Base-by-base conservation (phyloP, 192 early-diverging fungal species). In the Phlyctochytrium bullatum region DNA sequence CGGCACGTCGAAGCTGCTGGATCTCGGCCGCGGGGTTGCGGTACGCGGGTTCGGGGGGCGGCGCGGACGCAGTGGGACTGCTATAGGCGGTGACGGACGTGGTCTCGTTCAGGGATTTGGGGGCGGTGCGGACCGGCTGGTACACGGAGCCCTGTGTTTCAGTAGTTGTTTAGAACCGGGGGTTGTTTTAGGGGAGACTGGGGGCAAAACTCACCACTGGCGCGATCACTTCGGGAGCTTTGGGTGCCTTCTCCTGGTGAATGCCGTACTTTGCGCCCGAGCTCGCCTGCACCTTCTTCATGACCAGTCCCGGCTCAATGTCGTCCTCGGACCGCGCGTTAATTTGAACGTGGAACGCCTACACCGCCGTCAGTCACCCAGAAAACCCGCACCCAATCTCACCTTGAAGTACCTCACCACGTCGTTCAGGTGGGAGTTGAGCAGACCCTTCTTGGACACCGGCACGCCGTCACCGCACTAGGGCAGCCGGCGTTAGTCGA, bases 401-500 rank as follows among this genome's bases (percentile, higher is more conserved):
- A 87, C 90, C 79, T 83, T 91, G 65, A 93, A 88, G 76, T 85
- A 91, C 28, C 76, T 79, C n/a, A 85, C 81, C 29, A 93, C 91
- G 70, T 97, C 91, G 58, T 88, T 84, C 27, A 95, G 74, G 59
- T 94, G 92, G 32, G 85, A 78, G 67, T 87, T 88, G 65, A 95
- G 95, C 56, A 93, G 79, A 29, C 91, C 94, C 81, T 98, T 98
- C 72, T 89, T 87, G 51, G 86, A 76, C 62, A 94, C 93, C 20
- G 93, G 93, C 23, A 98, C 96, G 35, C 94, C 94, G 51, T 90
- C 90, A 10, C 96, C 96, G 74, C 94, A 97, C 89, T 92, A 36
- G 0, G 31, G n/a, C n/a, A n/a, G n/a, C n/a, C n/a, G n/a, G n/a
- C n/a, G n/a, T n/a, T n/a, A n/a, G n/a, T n/a, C 20, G 14, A 25